These are phyloP conservation scores for Cryptosporidium meleagridis DNA, from an alignment of 169 alveolate genomes.

Conservation along the genomic window DNA sequence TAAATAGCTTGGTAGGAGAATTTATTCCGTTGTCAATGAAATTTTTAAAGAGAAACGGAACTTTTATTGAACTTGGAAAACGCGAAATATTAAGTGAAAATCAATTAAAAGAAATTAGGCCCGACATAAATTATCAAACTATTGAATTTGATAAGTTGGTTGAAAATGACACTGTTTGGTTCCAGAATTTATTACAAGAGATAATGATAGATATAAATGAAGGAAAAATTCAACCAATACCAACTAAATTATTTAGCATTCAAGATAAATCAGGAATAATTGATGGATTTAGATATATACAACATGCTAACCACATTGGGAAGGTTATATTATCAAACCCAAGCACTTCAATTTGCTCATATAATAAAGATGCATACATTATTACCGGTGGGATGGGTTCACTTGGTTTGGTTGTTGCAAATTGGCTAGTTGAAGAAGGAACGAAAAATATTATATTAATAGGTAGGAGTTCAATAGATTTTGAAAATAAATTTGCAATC, in stretches of 20 bases:
- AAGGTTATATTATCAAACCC: conserved; percentile 73
- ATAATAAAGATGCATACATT: conserved; percentile 43
- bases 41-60: conserved; percentile 77
- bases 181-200: conserved; percentile 13
- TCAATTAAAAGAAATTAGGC: conserved; percentile 17
- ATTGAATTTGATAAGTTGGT: conserved; percentile 77
- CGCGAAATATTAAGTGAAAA: conserved; percentile 52
- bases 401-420: conserved; percentile 78
- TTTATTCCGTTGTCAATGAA: conserved; percentile 77
- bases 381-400: conserved; percentile 82
- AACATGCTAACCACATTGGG: conserved; percentile 76
- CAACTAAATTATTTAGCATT: conserved; percentile 33
- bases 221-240: conserved; percentile 60
- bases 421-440: conserved; percentile 82
- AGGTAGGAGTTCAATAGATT: conserved; percentile 6
- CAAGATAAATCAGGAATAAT: conserved; percentile 35
- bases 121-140: conserved; percentile 61
- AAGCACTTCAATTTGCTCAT: conserved; percentile 9
- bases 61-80: conserved; percentile 78
- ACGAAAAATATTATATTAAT: conserved; percentile 75
- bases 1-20: conserved; percentile 53
- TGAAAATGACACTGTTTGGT: conserved; percentile 61
- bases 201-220: conserved; percentile 7
- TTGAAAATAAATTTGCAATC: neutral
- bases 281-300: conserved; percentile 74